Conservation (phyloP, 208 protist genomes). For the Crithidia acanthocephali region DNA sequence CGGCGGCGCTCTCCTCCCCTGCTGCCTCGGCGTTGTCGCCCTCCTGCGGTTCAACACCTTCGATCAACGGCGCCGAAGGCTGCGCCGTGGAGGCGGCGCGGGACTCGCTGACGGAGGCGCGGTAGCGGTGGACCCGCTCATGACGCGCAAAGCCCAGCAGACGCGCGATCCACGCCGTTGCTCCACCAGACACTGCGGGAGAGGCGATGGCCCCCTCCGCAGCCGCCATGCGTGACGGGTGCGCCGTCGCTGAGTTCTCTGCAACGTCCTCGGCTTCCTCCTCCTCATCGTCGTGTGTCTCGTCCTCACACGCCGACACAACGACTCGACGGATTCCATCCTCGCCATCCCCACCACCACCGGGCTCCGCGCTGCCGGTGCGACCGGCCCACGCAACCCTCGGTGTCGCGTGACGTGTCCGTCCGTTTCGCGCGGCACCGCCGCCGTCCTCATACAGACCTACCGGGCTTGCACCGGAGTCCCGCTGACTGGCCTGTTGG, state of each 20-base stretch:
- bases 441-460: neutral
- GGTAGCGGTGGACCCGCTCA: constrained; percentile 9
- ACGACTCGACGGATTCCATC: neutral
- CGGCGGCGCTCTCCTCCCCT: neutral
- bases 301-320: constrained; percentile 1
- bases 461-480: neutral
- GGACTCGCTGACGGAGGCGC: neutral
- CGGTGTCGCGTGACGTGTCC: neutral
- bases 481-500: constrained; percentile 6
- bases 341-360: neutral
- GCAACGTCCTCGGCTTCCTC: neutral
- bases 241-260: neutral
- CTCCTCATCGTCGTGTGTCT: constrained; percentile 1
- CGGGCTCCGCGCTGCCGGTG: constrained; percentile 1
- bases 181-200: neutral
- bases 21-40: neutral
- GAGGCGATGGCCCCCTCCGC: neutral
- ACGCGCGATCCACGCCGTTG: constrained; percentile 21
- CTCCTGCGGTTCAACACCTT: neutral
- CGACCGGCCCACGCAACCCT: neutral
- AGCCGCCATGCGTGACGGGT: neutral
- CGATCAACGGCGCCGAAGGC: neutral
- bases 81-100: neutral
- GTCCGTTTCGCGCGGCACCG: neutral
- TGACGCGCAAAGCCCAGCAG: constrained; percentile 18